Conservation (phyloP, 345 rosid species). For the Populus alba region DNA sequence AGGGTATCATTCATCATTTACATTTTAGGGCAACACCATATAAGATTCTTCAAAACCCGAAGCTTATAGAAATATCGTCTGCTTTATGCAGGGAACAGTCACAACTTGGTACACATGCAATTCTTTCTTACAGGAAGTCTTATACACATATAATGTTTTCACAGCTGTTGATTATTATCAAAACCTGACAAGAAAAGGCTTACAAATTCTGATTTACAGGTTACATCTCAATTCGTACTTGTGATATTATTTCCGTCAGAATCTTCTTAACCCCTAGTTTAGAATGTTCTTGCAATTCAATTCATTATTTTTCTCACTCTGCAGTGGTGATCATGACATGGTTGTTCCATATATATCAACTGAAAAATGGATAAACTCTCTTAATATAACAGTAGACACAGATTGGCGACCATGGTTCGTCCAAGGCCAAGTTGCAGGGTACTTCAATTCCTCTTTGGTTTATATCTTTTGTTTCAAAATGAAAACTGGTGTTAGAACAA, state of each 20-base stretch:
- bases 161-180: slow-evolving; percentile 30
- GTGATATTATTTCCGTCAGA: neutral
- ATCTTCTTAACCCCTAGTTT: neutral
- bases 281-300: neutral
- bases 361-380: slow-evolving; percentile 27
- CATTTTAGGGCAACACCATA: neutral
- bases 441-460: neutral
- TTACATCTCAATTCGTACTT: neutral
- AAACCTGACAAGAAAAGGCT: slow-evolving; percentile 23
- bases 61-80: neutral
- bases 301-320: neutral
- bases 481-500: neutral
- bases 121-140: slow-evolving; percentile 5
- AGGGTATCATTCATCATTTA: slow-evolving; percentile 18
- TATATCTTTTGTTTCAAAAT: neutral
- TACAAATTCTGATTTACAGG: slow-evolving; percentile 34
- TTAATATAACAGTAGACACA: slow-evolving; percentile 22
- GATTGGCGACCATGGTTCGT: slow-evolving; percentile 47
- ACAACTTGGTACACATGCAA: slow-evolving; percentile 36
- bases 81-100: slow-evolving; percentile 20
- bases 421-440: slow-evolving; percentile 48
- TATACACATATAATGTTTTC: slow-evolving; percentile 18
- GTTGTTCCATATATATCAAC: slow-evolving; percentile 34
- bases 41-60: neutral
- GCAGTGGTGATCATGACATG: slow-evolving; percentile 43